phyloP scores from a whole-genome alignment of 495 filamentous ascomycete genomes.

The Podospora pseudopauciseta region DNA sequence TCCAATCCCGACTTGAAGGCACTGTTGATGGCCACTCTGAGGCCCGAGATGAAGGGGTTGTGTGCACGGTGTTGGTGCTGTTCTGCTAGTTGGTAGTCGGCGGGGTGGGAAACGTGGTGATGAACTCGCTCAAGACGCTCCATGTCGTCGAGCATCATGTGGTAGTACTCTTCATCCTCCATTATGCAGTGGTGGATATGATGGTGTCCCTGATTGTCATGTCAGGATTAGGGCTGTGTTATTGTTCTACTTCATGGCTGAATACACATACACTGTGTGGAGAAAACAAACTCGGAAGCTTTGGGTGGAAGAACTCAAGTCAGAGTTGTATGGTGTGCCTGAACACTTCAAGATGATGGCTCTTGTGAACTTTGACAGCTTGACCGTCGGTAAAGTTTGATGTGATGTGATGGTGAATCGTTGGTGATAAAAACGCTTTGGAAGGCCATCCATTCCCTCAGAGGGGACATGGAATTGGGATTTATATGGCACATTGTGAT shows the following conservation, averaged over 20 bases:
- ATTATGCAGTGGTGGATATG: slow-evolving; percentile 4
- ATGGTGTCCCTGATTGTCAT: background rate
- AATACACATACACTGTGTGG: too few relatives aligned
- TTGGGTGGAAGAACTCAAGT: too few relatives aligned
- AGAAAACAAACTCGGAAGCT: too few relatives aligned
- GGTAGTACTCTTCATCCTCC: slow-evolving; percentile 33
- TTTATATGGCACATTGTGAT: background rate
- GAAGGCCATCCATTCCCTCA: too few relatives aligned
- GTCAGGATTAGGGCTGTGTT: background rate
- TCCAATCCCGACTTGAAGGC: slow-evolving; percentile 11
- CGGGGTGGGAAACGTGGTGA: slow-evolving; percentile 17
- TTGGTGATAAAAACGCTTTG: background rate
- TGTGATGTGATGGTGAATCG: background rate
- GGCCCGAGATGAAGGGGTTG: slow-evolving; percentile 19
- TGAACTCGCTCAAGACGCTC: slow-evolving; percentile 24
- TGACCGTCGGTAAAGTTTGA: too few relatives aligned
- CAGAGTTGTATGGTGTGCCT: too few relatives aligned
- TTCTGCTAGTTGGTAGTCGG: background rate
- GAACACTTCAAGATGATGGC: too few relatives aligned
- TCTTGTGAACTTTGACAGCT: too few relatives aligned
- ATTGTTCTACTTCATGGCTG: too few relatives aligned
- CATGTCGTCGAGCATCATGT: slow-evolving; percentile 29
- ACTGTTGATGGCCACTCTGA: slow-evolving; percentile 10
- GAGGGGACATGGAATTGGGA: background rate
- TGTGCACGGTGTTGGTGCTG: background rate